Conservation (phyloP, 208 protist genomes). For the Acanthamoeba lugdunensis region DNA sequence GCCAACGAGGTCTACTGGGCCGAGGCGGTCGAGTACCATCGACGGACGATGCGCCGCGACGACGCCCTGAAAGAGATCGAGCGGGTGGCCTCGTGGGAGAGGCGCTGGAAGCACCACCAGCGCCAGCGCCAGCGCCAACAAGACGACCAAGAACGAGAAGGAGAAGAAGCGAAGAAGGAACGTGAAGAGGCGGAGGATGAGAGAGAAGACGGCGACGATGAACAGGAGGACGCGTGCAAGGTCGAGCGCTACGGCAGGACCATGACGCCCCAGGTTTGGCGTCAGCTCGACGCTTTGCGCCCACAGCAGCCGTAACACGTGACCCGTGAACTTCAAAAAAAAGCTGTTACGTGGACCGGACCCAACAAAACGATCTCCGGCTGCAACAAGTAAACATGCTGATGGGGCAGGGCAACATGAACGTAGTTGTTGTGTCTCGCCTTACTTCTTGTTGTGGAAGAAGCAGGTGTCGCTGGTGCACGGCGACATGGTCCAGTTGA, state of each 20-base stretch:
- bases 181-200: not conserved
- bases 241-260: too few relatives aligned
- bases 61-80: conserved; percentile 35
- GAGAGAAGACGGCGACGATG: not conserved
- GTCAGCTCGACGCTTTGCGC: not conserved
- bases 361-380: too few relatives aligned
- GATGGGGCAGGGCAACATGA: too few relatives aligned
- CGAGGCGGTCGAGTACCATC: not conserved
- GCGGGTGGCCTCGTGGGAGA: conserved; percentile 32
- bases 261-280: not conserved
- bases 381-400: too few relatives aligned
- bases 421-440: too few relatives aligned
- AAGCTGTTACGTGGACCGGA: too few relatives aligned
- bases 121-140: not conserved
- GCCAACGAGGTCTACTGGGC: conserved; percentile 10
- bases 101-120: not conserved
- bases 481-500: too few relatives aligned
- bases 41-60: not conserved
- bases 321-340: too few relatives aligned
- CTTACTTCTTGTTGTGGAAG: too few relatives aligned
- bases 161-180: not conserved
- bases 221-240: too few relatives aligned
- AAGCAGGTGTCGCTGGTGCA: too few relatives aligned
- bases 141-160: not conserved
- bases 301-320: too few relatives aligned